A percentile compares a stretch with the other conserved stretches of the same genome.
Evolutionary conservation across 495 filamentous ascomycete species (phyloP).

Genomic region (Neurospora tetrasperma): DNA sequence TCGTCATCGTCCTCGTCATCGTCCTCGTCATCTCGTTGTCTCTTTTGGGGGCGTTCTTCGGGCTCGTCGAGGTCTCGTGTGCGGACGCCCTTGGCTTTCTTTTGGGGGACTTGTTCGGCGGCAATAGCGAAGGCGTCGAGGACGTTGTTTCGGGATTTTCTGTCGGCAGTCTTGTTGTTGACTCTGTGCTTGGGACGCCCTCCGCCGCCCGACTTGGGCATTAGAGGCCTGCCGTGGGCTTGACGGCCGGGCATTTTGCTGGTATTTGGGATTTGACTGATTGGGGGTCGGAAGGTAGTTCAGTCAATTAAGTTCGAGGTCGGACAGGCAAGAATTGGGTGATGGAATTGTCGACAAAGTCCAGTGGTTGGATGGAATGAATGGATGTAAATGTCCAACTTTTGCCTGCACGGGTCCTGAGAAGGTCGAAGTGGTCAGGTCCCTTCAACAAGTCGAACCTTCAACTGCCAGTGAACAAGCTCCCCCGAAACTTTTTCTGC

Average conservation of each 20-base stretch:
- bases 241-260: constrained; percentile 58
- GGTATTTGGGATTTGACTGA: not conserved
- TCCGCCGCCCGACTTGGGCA: constrained; percentile 26
- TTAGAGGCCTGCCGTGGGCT: constrained; percentile 44
- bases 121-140: constrained; percentile 84
- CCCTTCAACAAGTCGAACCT: not conserved
- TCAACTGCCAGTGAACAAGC: not conserved
- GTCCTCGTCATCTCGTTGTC: constrained; percentile 34
- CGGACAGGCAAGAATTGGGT: not conserved
- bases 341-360: not conserved
- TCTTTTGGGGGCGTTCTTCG: constrained; percentile 24
- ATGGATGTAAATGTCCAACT: not conserved
- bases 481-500: constrained; percentile 18
- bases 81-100: constrained; percentile 29
- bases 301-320: not conserved
- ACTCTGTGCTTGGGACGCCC: constrained; percentile 34
- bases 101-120: constrained; percentile 41
- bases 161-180: constrained; percentile 9
- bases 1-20: constrained; percentile 37
- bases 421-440: not conserved
- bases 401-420: constrained; percentile 3
- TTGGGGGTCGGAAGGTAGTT: not conserved
- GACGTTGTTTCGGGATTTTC: constrained; percentile 40
- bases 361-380: not conserved
- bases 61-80: constrained; percentile 34